phyloP scores from a whole-genome alignment of 257 asterid genomes.

The Rhazya stricta region DNA sequence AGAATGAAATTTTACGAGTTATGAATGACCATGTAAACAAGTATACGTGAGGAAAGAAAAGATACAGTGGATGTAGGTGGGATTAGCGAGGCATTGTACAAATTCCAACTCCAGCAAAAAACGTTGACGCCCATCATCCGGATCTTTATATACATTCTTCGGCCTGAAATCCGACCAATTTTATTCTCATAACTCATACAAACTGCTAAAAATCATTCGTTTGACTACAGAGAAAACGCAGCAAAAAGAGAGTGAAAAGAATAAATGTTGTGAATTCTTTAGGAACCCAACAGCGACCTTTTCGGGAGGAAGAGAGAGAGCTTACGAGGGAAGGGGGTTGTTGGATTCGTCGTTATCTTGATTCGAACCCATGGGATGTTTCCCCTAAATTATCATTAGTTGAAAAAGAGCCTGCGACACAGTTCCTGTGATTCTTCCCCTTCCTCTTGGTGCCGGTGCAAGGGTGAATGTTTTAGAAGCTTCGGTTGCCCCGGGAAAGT shows the following conservation, averaged over 20 bases:
- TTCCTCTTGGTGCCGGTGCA: no score
- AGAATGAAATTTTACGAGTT: not conserved
- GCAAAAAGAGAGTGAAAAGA: not conserved
- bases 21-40: not conserved
- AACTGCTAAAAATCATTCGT: not conserved
- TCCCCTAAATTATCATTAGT: conserved; percentile 13
- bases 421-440: not conserved
- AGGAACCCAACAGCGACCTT: not conserved
- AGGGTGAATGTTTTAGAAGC: no score
- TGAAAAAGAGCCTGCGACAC: not conserved
- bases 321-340: conserved; percentile 42
- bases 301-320: not conserved
- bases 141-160: conserved; percentile 57
- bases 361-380: conserved; percentile 34
- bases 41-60: not conserved
- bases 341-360: conserved; percentile 33
- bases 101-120: conserved; percentile 88
- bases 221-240: not conserved
- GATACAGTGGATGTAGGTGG: conserved; percentile 78
- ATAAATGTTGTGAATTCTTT: not conserved
- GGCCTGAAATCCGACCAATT: conserved; percentile 33
- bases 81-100: conserved; percentile 87
- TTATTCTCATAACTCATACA: not conserved
- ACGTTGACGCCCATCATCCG: conserved; percentile 94
- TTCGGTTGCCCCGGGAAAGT: no score